Conservation (phyloP, 2,329 filamentous ascomycete species). For the Penicillium sclerotiorum region DNA sequence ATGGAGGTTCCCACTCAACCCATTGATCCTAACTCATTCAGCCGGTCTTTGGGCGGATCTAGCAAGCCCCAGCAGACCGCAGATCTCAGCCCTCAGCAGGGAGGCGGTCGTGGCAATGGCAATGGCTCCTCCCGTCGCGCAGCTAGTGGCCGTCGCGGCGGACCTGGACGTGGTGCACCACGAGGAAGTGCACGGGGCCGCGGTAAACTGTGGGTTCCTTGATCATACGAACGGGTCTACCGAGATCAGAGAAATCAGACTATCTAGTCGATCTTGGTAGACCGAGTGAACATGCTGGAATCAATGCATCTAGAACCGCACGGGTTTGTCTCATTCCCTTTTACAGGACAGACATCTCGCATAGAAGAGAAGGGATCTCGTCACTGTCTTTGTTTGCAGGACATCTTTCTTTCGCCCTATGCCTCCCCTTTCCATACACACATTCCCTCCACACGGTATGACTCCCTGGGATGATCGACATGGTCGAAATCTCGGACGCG, state of each 20-base stretch:
- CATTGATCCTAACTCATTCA: constrained; percentile 53
- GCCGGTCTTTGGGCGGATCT: constrained; percentile 39
- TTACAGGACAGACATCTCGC: constrained; percentile 15
- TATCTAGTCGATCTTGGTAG: constrained; percentile 11
- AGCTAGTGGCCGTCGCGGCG: constrained; percentile 36
- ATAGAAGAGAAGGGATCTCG: constrained; percentile 12
- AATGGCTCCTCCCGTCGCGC: constrained; percentile 38
- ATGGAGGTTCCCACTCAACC: constrained; percentile 50
- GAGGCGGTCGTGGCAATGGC: constrained; percentile 37
- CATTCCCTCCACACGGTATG: constrained; percentile 13
- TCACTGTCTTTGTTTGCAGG: constrained; percentile 11
- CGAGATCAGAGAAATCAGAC: constrained; percentile 5
- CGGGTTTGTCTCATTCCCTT: constrained; percentile 23
- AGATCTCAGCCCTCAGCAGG: constrained; percentile 37
- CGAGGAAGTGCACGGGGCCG: constrained; percentile 43
- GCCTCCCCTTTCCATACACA: constrained; percentile 5
- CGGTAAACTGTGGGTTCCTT: constrained; percentile 51
- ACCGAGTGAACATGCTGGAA: constrained; percentile 18
- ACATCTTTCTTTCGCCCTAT: constrained; percentile 12
- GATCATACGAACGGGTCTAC: constrained; percentile 31
- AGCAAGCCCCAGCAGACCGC: constrained; percentile 30
- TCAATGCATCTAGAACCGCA: constrained; percentile 22
- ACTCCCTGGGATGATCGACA: constrained; percentile 11
- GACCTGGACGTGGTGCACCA: constrained; percentile 26
- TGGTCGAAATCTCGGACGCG: constrained; percentile 9